Percentiles rank a stretch among this genome's conserved stretches.
These are phyloP conservation scores for Lavandula angustifolia DNA, from an alignment of 257 asterid genomes.

Conservation along the genomic window DNA sequence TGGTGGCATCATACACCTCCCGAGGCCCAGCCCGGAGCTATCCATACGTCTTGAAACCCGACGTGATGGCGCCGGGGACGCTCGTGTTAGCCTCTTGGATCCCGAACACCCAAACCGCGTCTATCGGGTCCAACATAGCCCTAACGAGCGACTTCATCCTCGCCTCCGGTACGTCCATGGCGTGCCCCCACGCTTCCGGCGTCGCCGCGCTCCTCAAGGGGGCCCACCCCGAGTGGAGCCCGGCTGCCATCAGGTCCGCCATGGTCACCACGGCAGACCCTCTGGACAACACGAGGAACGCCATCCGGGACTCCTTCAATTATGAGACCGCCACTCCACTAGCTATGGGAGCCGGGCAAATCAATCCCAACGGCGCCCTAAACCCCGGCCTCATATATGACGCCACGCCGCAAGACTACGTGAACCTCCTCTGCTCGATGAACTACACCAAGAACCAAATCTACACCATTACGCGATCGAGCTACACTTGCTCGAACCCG, in stretches of 20 bases:
- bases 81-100: conserved; percentile 47
- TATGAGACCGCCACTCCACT: conserved; percentile 34
- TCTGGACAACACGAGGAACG: conserved; percentile 27
- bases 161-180: conserved; percentile 48
- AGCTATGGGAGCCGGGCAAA: conserved; percentile 40
- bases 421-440: conserved; percentile 41
- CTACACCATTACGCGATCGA: conserved; percentile 34
- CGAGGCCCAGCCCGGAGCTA: conserved; percentile 48
- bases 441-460: conserved; percentile 37
- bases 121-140: conserved; percentile 29
- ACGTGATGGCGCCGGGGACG: conserved; percentile 48
- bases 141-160: conserved; percentile 36
- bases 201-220: conserved; percentile 46
- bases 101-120: conserved; percentile 9
- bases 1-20: conserved; percentile 44
- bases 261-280: conserved; percentile 45
- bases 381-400: conserved; percentile 40
- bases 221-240: conserved; percentile 54
- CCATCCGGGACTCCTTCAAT: conserved; percentile 31
- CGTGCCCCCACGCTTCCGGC: conserved; percentile 50
- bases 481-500: conserved; percentile 24
- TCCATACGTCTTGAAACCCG: conserved; percentile 44
- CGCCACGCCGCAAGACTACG: conserved; percentile 38
- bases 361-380: conserved; percentile 36
- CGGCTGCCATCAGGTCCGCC: conserved; percentile 48